These are phyloP conservation scores for Cladophialophora carrionii DNA, from an alignment of 2,329 filamentous ascomycete species.

Conservation along the genomic window DNA sequence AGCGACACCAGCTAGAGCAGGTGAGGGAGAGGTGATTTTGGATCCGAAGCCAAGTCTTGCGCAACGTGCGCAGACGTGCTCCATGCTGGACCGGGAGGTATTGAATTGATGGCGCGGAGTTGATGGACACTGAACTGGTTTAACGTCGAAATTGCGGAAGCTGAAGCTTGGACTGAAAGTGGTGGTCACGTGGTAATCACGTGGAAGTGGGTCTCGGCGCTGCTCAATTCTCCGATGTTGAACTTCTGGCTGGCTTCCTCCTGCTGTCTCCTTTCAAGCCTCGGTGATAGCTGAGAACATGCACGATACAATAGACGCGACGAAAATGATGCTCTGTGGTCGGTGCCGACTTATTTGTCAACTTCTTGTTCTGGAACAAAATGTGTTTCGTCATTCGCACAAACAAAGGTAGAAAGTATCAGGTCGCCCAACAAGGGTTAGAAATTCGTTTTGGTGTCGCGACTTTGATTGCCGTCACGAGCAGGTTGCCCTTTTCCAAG, in stretches of 20 bases:
- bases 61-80: conserved; percentile 26
- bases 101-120: neutral
- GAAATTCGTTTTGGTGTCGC: conserved; percentile 1
- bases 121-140: neutral
- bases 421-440: conserved; percentile 7
- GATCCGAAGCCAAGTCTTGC: conserved; percentile 25
- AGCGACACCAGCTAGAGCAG: neutral
- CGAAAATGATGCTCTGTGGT: neutral
- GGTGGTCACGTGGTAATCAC: conserved; percentile 14
- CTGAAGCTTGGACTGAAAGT: conserved; percentile 12
- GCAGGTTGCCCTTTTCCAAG: neutral
- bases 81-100: conserved; percentile 11
- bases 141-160: neutral
- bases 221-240: conserved; percentile 1
- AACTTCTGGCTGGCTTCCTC: neutral
- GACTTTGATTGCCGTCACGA: neutral
- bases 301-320: neutral
- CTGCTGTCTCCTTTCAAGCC: neutral
- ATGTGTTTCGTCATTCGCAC: neutral
- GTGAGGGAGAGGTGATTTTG: neutral
- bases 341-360: neutral
- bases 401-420: neutral
- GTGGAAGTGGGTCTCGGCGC: conserved; percentile 1
- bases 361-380: neutral
- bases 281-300: neutral